phyloP scores from a whole-genome alignment of 1,284 basidiomycete genomes.

The Ceratobasidium sp. region DNA sequence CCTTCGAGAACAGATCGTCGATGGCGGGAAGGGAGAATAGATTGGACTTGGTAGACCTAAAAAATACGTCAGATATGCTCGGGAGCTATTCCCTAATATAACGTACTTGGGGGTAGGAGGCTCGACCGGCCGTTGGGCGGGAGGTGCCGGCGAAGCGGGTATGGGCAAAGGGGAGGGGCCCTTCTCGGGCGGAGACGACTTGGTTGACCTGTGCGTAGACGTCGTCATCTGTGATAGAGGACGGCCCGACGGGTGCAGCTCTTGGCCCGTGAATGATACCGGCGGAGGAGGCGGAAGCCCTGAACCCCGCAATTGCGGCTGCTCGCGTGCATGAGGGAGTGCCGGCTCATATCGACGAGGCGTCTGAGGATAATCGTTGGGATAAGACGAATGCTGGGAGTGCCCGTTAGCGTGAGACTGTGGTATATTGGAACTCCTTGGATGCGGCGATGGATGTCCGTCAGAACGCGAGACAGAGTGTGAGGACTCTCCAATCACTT shows the following conservation, averaged over 20 bases:
- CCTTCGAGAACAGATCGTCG: conserved; percentile 42
- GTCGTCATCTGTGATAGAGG: conserved; percentile 26
- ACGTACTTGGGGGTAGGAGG: conserved; percentile 31
- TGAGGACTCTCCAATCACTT: not conserved
- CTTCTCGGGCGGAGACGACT: conserved; percentile 38
- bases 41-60: conserved; percentile 26
- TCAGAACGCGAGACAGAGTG: conserved; percentile 16
- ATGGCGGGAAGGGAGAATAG: conserved; percentile 31
- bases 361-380: conserved; percentile 9
- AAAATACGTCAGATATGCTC: not conserved
- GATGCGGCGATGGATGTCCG: not conserved
- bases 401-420: conserved; percentile 1
- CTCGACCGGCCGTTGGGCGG: conserved; percentile 7
- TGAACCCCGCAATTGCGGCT: conserved; percentile 23
- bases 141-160: conserved; percentile 2
- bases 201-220: conserved; percentile 30
- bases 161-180: conserved; percentile 8
- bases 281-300: conserved; percentile 3
- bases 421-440: not conserved
- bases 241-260: too few relatives aligned
- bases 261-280: conserved; percentile 13
- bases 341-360: conserved; percentile 2
- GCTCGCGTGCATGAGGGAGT: conserved; percentile 32
- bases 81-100: not conserved
- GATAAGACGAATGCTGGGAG: not conserved